Conservation (phyloP, 2,329 filamentous ascomycete species). For the Clarireedia monteithiana region DNA sequence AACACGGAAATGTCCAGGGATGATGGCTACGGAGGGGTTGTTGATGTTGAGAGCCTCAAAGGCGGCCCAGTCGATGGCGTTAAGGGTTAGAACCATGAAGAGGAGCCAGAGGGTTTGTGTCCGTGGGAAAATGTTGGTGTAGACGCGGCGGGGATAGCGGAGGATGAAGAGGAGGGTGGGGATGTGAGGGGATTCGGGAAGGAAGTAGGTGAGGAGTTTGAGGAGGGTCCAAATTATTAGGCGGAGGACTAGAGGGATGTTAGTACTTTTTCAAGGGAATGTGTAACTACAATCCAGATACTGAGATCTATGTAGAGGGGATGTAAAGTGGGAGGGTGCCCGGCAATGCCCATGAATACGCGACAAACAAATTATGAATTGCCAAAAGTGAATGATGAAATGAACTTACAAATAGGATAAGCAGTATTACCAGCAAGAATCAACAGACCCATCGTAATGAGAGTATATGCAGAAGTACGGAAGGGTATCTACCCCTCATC, state of each 20-base stretch:
- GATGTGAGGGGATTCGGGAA: slow-evolving; percentile 18
- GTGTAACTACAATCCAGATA: neutral
- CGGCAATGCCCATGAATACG: neutral
- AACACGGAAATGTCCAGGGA: slow-evolving; percentile 46
- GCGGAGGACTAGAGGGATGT: slow-evolving; percentile 43
- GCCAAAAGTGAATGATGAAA: neutral
- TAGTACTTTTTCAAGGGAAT: neutral
- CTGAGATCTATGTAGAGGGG: slow-evolving; percentile 32
- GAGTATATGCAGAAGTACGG: slow-evolving; percentile 32
- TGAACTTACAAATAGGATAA: slow-evolving; percentile 7
- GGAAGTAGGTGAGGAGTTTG: slow-evolving; percentile 34
- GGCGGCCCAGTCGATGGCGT: slow-evolving; percentile 55
- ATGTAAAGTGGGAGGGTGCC: slow-evolving; percentile 32
- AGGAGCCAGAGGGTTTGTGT: slow-evolving; percentile 60
- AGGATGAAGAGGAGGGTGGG: slow-evolving; percentile 45
- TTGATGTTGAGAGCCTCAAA: slow-evolving; percentile 60
- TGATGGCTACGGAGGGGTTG: slow-evolving; percentile 44
- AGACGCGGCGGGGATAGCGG: slow-evolving; percentile 49
- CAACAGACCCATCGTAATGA: slow-evolving; percentile 44
- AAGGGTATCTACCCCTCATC: slow-evolving; percentile 31
- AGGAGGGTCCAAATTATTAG: slow-evolving; percentile 48
- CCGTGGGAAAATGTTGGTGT: slow-evolving; percentile 56
- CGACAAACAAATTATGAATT: neutral
- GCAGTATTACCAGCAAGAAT: slow-evolving; percentile 60
- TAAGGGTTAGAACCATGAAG: slow-evolving; percentile 51